These are phyloP conservation scores for Solanum phureja DNA, from an alignment of 257 asterid genomes.

Conservation along the genomic window DNA sequence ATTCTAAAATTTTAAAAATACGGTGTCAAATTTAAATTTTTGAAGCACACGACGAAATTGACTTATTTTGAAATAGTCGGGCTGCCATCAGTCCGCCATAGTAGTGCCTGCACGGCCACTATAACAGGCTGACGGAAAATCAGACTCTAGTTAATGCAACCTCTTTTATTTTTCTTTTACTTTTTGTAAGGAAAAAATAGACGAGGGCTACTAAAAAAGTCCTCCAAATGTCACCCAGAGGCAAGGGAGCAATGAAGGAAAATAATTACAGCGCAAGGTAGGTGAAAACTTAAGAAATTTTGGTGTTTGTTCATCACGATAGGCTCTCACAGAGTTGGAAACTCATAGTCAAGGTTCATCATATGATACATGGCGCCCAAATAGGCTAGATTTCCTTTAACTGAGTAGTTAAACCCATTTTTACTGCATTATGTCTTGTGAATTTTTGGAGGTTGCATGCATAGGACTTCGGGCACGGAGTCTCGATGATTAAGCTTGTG, in stretches of 20 bases:
- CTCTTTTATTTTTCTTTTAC: no score
- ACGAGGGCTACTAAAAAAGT: no score
- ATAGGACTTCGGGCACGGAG: background rate
- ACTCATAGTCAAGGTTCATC: background rate
- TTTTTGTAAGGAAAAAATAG: background rate
- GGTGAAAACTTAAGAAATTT: background rate
- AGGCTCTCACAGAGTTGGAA: background rate
- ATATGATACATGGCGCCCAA: background rate
- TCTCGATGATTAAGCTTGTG: background rate
- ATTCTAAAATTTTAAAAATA: no score
- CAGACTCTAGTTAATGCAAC: no score
- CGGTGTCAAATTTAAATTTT: background rate
- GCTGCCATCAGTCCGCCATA: background rate
- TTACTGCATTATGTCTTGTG: no score
- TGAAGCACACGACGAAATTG: background rate
- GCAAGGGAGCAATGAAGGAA: background rate
- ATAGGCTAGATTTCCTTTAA: no score
- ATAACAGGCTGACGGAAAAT: background rate
- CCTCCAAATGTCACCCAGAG: background rate
- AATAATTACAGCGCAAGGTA: background rate
- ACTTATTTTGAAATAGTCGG: background rate
- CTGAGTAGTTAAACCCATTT: background rate
- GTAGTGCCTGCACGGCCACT: background rate
- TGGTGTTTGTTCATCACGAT: background rate
- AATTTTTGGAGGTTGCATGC: background rate